Base-by-base conservation (phyloP, 1,284 basidiomycete genomes). In the Cryptococcus amylolentus region DNA sequence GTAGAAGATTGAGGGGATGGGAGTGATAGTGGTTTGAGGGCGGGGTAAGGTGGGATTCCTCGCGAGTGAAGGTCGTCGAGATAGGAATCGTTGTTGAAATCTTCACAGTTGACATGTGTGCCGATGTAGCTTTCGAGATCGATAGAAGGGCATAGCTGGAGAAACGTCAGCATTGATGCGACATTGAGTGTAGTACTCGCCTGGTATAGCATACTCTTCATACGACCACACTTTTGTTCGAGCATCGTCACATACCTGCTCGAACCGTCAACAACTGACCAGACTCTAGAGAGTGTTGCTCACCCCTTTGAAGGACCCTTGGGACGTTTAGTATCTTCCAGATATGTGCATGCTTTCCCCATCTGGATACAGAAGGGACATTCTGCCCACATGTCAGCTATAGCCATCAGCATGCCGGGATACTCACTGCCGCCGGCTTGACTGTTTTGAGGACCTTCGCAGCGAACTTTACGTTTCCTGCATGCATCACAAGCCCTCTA, bases 251-350 rank as follows among this genome's bases (percentile, higher is more conserved):
- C 82, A 69, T 88, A 87, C 44, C 86, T 87, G 45, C 20, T 20
- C 52, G 44, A 26, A 9, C 3, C 35, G 44, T 26, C 39, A 38
- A 37, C 27, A 42, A 10, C 31, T 9, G 23, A 8, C 7, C 35
- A 7, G 26, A 27, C 12, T 12, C 9, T 6, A 6, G 28, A n/a
- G 12, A 20, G 16, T 35, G 31, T 26, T 16, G 28, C 83, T 58
- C 68, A 91, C 83, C 88, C 89, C 78, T 91, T 89, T 1, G 89
- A 87, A 31, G 89, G 88, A 2, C 89, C 88, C 40, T 89, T 84
- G 79, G 89, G 31, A 1, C 31, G 88, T 84, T 90, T 88, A 1
- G 88, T 90, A 31, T 81, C 81, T 62, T 79, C 68, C 49, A 88
- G 78, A 70, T 89, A 91, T 0, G 87, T 88, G 76, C 89, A 91